Base-by-base conservation (phyloP, 2,329 filamentous ascomycete genomes). In the Mariannaea elegans region DNA sequence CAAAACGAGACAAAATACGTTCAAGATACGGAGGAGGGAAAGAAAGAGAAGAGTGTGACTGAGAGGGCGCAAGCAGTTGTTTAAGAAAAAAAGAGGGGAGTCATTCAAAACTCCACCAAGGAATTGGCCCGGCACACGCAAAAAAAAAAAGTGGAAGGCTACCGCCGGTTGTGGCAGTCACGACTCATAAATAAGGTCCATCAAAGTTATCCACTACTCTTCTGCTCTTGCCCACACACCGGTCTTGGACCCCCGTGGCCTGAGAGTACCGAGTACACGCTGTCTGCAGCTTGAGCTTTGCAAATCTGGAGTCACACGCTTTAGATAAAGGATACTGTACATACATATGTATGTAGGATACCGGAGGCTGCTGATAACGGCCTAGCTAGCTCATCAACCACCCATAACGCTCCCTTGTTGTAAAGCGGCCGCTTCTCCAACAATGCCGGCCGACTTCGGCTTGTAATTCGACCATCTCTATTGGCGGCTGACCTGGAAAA, bases 381-480 rank as follows among this genome's bases (percentile, higher is more conserved):
- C 29, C 41, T 34, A 49, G 44, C 24, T 62, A 39, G 32, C 34
- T 55, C 39, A 36, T 45, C 47, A 31, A 31, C 55, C 54, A 27
- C 39, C 21, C 32, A 48, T 51, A 45, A 48, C 36, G 18, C 34
- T 31, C 45, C 31, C 21, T 34, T 39, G 24, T 18, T 38, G 13
- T 29, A 42, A 44, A 46, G 42, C 42, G 24, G 47, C 51, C 39
- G 39, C 53, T 29, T 19, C 31, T 51, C 44, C 23, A 44, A 61
- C 50, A 58, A 45, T 38, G 45, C 53, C 36, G 63, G 65, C 68
- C 68, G 68, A 70, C 61, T 68, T 70, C 68, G 68, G 68, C 66
- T 67, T 41, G 45, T 62, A 69, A 68, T 67, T 67, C 61, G 31
- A 51, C 59, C 50, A 50, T 45, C 50, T 62, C 59, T 42, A 70